phyloP scores from a whole-genome alignment of 2,329 filamentous ascomycete species.

The Parascedosporium putredinis region DNA sequence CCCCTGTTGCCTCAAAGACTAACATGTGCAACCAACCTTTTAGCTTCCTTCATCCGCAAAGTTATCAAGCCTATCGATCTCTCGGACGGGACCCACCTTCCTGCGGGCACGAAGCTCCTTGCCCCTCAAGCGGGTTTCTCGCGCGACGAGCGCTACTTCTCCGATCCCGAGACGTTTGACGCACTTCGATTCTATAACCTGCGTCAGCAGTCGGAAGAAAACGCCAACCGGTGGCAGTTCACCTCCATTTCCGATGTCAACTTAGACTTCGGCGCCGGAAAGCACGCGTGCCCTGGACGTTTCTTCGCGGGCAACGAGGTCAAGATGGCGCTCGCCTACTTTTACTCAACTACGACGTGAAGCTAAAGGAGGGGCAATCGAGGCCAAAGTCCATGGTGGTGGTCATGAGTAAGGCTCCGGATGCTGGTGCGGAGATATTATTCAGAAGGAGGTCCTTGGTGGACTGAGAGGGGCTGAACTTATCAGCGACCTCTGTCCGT shows the following conservation, averaged over 20 bases:
- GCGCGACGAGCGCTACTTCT: conserved; percentile 28
- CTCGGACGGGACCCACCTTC: conserved; percentile 32
- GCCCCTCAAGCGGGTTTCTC: conserved; percentile 30
- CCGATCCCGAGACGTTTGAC: conserved; percentile 33
- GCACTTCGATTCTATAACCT: conserved; percentile 37
- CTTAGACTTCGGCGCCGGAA: conserved; percentile 36
- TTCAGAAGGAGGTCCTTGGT: conserved; percentile 23
- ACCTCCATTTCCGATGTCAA: conserved; percentile 30
- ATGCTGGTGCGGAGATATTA: conserved; percentile 28
- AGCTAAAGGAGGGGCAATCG: conserved; percentile 25
- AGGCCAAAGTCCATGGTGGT: conserved; percentile 27
- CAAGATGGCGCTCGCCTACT: conserved; percentile 31
- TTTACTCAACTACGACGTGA: conserved; percentile 33
- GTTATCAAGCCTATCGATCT: conserved; percentile 33
- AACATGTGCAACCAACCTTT: too few relatives aligned
- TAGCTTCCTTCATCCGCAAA: conserved; percentile 34
- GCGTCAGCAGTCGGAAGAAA: conserved; percentile 26
- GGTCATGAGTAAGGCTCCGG: conserved; percentile 30
- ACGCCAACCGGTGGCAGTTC: conserved; percentile 31
- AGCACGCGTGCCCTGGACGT: conserved; percentile 36
- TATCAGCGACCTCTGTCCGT: too few relatives aligned
- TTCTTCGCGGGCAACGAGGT: conserved; percentile 37
- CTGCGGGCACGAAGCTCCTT: conserved; percentile 30
- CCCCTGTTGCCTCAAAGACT: neutral
- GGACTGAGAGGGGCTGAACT: neutral